Conservation (phyloP, 305 asterid genomes). For the Euphrasia arctica region DNA sequence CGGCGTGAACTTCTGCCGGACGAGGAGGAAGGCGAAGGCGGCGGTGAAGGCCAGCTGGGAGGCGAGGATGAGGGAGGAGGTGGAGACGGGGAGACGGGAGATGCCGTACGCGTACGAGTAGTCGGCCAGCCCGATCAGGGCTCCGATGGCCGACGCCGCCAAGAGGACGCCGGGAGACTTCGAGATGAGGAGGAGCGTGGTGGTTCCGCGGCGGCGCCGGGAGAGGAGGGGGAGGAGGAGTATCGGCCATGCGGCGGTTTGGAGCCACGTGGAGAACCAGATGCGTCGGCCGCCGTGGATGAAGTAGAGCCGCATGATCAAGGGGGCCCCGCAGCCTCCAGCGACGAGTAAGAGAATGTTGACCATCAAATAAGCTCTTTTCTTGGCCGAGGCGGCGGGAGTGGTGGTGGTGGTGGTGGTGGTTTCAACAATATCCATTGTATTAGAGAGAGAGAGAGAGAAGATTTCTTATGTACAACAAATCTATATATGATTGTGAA, state of each 20-base stretch:
- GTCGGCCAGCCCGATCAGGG: conserved; percentile 19
- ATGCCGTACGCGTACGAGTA: conserved; percentile 20
- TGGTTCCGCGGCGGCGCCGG: neutral
- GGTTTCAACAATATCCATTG: conserved; percentile 7
- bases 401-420: neutral
- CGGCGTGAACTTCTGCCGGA: conserved; percentile 57
- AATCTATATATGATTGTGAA: no score
- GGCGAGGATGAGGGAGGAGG: conserved; percentile 51
- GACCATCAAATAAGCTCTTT: neutral
- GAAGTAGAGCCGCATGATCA: conserved; percentile 47
- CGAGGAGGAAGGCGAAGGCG: conserved; percentile 49
- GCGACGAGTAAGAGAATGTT: conserved; percentile 34
- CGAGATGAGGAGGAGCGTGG: conserved; percentile 12
- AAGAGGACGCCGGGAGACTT: conserved; percentile 9
- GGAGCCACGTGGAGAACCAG: conserved; percentile 24
- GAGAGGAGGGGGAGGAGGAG: conserved; percentile 16
- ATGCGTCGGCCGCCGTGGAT: conserved; percentile 42
- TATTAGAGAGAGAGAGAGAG: no score
- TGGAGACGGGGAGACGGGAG: conserved; percentile 53
- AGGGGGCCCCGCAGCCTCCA: conserved; percentile 48
- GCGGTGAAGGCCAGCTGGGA: conserved; percentile 72
- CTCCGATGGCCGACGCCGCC: conserved; percentile 13
- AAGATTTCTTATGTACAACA: no score
- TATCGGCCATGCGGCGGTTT: conserved; percentile 26
- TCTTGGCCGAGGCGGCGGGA: neutral